A percentile compares a stretch with the other conserved stretches of the same genome.
These are phyloP conservation scores for Casuarina equisetifolia DNA, from an alignment of 306 rosid species.

Conservation along the genomic window DNA sequence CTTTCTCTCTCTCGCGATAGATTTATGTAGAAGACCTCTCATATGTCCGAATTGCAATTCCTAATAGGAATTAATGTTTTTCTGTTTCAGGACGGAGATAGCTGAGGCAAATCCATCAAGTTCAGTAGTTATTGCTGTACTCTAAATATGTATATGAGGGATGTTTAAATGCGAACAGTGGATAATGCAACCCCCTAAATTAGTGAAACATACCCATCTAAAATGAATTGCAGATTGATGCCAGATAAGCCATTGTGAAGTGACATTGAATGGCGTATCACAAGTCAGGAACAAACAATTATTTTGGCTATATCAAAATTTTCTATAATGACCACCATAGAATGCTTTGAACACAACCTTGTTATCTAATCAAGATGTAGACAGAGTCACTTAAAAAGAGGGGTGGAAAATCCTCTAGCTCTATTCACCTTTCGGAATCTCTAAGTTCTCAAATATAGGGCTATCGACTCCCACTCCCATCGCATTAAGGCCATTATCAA, in stretches of 20 bases:
- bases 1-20: not conserved
- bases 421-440: not conserved
- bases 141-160: too few relatives aligned
- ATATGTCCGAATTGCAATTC: too few relatives aligned
- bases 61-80: too few relatives aligned
- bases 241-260: not conserved
- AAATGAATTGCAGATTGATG: not conserved
- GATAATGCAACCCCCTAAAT: too few relatives aligned
- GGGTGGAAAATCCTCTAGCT: not conserved
- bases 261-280: not conserved
- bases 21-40: too few relatives aligned
- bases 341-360: not conserved
- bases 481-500: conserved; percentile 79
- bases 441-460: conserved; percentile 7
- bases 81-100: too few relatives aligned
- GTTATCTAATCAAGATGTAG: not conserved
- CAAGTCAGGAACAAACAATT: not conserved
- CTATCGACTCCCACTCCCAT: conserved; percentile 88
- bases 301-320: not conserved
- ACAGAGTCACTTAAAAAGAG: not conserved
- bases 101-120: too few relatives aligned
- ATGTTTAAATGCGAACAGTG: too few relatives aligned
- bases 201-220: not conserved
- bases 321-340: not conserved
- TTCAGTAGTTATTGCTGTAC: too few relatives aligned